Conservation (phyloP, 1,139 yeast species). For the Diutina sp. region DNA sequence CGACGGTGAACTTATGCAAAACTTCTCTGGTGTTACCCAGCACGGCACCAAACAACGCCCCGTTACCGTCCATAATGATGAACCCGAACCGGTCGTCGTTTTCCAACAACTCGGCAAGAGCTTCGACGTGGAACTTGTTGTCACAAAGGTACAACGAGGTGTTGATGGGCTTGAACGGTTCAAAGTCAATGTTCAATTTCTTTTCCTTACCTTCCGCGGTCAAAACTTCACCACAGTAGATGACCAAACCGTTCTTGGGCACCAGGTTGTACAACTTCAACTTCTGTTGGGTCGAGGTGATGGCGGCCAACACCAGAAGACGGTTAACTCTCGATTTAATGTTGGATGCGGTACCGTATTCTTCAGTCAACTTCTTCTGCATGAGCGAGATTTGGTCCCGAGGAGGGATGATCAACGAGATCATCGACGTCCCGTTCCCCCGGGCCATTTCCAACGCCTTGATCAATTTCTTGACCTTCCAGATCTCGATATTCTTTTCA, state of each 20-base stretch:
- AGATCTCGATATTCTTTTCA: slow-evolving; percentile 93
- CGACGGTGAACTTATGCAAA: slow-evolving; percentile 91
- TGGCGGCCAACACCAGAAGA: slow-evolving; percentile 87
- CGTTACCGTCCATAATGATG: slow-evolving; percentile 98
- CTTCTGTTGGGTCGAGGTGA: slow-evolving; percentile 95
- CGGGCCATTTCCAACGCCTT: slow-evolving; percentile 80
- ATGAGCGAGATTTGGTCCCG: slow-evolving; percentile 81
- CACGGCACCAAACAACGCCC: slow-evolving; percentile 90
- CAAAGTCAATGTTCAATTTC: slow-evolving; percentile 88
- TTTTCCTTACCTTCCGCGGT: slow-evolving; percentile 97
- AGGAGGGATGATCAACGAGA: slow-evolving; percentile 90
- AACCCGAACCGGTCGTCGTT: slow-evolving; percentile 94
- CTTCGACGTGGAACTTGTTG: slow-evolving; percentile 96
- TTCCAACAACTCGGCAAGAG: slow-evolving; percentile 83
- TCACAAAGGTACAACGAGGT: slow-evolving; percentile 93
- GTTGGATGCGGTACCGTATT: slow-evolving; percentile 96
- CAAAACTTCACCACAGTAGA: slow-evolving; percentile 96
- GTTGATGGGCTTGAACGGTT: slow-evolving; percentile 96
- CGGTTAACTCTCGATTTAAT: slow-evolving; percentile 96
- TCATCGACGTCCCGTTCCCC: slow-evolving; percentile 99
- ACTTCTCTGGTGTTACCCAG: slow-evolving; percentile 96
- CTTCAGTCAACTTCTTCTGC: slow-evolving; percentile 92
- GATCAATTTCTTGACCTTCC: slow-evolving; percentile 94
- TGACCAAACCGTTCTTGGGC: slow-evolving; percentile 88
- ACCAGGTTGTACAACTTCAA: slow-evolving; percentile 79